Base-by-base conservation (phyloP, 352 stramenopile species). In the Nothophytophthora sp. region DNA sequence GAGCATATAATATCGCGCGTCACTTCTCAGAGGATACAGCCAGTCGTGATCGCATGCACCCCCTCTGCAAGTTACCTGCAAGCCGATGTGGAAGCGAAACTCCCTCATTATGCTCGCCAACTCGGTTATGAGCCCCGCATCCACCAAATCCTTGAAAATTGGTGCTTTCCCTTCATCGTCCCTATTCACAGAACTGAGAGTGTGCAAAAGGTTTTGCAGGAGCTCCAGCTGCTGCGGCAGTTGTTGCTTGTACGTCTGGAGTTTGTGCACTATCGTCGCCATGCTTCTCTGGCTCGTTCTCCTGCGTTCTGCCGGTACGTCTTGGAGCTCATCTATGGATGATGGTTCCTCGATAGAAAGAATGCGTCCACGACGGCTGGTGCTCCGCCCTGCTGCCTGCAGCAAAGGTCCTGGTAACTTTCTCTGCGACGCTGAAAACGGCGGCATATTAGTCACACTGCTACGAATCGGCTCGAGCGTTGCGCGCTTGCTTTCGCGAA, bases 21-120 rank as follows among this genome's bases (percentile, higher is more conserved):
- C n/a, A n/a, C n/a, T n/a, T n/a, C n/a, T n/a, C n/a, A n/a, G n/a
- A n/a, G n/a, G n/a, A n/a, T n/a, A n/a, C n/a, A n/a, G n/a, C n/a
- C n/a, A n/a, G n/a, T n/a, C n/a, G n/a, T n/a, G n/a, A n/a, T n/a
- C n/a, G n/a, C n/a, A n/a, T n/a, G n/a, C n/a, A n/a, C n/a, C n/a
- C n/a, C n/a, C n/a, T n/a, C n/a, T n/a, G n/a, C n/a, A n/a, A n/a
- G n/a, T n/a, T 60, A 76, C 73, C 56, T 84, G 79, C 20, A 90
- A 53, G 7, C 30, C 55, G 5, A 60, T 60, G 46, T 87, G 44
- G 49, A 90, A 90, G 5, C 76, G 74, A 49, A 87, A 90, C 42
- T 90, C 79, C n/a, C 76, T 70, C 60, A 88, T 69, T 18, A 56
- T 63, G 19, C 64, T 62, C 3, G 67, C 63, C 20, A 81, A 34